Conservation (phyloP, 805 yeast genomes). For the Starmerella ratchasimensis region DNA sequence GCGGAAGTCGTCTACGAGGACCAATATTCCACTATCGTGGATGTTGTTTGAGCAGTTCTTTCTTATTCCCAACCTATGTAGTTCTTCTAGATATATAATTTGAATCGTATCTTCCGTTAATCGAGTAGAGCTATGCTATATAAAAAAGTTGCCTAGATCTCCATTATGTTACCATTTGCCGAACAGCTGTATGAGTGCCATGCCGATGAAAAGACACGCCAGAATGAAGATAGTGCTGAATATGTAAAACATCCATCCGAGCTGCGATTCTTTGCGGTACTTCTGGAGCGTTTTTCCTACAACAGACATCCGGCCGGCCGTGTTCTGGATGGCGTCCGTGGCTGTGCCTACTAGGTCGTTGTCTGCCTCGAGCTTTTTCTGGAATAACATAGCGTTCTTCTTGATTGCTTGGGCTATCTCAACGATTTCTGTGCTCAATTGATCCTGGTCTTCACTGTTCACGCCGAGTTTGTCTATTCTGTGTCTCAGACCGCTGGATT, state of each 20-base stretch:
- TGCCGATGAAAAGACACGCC: conserved; percentile 23
- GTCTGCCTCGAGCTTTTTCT: conserved; percentile 29
- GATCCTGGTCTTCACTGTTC: conserved; percentile 31
- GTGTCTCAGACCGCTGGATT: background rate
- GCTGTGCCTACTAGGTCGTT: conserved; percentile 26
- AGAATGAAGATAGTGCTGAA: conserved; percentile 26
- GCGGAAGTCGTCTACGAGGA: too few species aligned
- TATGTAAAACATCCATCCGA: conserved; percentile 32
- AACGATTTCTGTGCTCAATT: conserved; percentile 35
- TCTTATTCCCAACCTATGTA: too few species aligned
- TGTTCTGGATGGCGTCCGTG: conserved; percentile 25
- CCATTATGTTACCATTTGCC: conserved; percentile 30
- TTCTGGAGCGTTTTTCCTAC: conserved; percentile 26
- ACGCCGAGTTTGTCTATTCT: conserved; percentile 19
- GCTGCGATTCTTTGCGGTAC: conserved; percentile 26
- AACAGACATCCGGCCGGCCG: conserved; percentile 25
- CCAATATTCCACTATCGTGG: too few species aligned
- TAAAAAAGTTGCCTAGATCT: too few species aligned
- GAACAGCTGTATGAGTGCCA: conserved; percentile 27
- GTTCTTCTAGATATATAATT: too few species aligned
- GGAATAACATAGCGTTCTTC: conserved; percentile 34
- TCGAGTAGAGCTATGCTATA: too few species aligned
- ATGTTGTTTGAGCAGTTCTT: too few species aligned
- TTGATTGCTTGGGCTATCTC: conserved; percentile 37
- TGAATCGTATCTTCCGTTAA: too few species aligned